Conservation (phyloP, 2,329 filamentous ascomycete species). For the Colletotrichum endophyticum region DNA sequence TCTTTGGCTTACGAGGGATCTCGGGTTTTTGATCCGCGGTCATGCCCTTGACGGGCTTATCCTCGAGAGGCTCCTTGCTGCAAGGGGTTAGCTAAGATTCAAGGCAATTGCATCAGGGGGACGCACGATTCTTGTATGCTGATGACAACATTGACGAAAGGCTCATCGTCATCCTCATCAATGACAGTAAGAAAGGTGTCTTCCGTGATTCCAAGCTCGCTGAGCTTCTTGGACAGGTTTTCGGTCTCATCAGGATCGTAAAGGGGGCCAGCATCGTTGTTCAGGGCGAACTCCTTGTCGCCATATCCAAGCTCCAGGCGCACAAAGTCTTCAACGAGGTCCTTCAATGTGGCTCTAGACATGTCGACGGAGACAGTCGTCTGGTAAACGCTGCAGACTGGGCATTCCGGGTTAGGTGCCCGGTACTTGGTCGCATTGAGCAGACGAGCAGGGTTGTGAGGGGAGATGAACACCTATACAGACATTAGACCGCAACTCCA, state of each 20-base stretch:
- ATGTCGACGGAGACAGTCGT: conserved; percentile 72
- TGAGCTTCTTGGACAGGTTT: conserved; percentile 80
- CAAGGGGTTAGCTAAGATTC: conserved; percentile 28
- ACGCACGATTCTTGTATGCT: conserved; percentile 68
- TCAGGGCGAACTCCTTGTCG: conserved; percentile 78
- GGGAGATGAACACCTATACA: conserved; percentile 76
- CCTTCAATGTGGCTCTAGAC: conserved; percentile 73
- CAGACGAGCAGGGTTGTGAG: conserved; percentile 62
- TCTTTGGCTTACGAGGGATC: conserved; percentile 61
- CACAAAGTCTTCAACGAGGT: conserved; percentile 80
- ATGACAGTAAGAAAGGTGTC: conserved; percentile 82
- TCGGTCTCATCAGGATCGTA: conserved; percentile 91
- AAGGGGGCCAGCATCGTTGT: conserved; percentile 75
- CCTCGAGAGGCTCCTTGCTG: conserved; percentile 47
- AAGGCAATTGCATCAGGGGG: not conserved
- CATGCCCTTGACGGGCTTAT: conserved; percentile 60
- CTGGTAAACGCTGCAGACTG: conserved; percentile 80
- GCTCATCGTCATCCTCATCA: conserved; percentile 78
- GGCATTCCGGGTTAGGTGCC: conserved; percentile 79
- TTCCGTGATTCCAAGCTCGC: conserved; percentile 75
- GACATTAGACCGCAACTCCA: not conserved
- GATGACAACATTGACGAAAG: conserved; percentile 82
- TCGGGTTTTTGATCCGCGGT: conserved; percentile 45
- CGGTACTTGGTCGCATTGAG: conserved; percentile 62
- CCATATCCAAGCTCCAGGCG: conserved; percentile 75